A percentile compares a stretch with the other conserved stretches of the same genome.
Conservation (phyloP, 2,329 filamentous ascomycete species). For the Atkinsonella texensis region DNA sequence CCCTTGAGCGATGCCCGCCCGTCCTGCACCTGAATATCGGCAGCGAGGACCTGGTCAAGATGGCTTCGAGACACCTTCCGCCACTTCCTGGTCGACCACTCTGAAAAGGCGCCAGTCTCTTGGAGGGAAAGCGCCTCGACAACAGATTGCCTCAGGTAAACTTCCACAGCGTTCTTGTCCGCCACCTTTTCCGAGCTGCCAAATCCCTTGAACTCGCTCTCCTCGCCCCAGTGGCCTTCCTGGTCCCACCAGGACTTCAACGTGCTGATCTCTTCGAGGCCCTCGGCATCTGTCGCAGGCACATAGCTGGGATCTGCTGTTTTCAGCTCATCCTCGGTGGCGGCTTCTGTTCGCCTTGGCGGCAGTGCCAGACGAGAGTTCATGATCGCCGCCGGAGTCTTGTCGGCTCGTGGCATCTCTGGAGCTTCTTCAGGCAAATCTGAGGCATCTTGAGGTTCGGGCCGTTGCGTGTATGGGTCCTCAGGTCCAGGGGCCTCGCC, state of each 20-base stretch:
- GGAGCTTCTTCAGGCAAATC: constrained; percentile 21
- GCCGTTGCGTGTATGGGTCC: constrained; percentile 26
- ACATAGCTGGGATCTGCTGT: constrained; percentile 27
- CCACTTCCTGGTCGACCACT: constrained; percentile 24
- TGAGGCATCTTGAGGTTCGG: constrained; percentile 15
- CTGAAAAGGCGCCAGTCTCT: constrained; percentile 17
- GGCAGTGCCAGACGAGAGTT: constrained; percentile 22
- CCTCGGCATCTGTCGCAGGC: constrained; percentile 33
- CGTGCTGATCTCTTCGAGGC: constrained; percentile 34
- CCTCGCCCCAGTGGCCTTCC: constrained; percentile 37
- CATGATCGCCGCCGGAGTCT: constrained; percentile 15
- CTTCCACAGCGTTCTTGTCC: constrained; percentile 34
- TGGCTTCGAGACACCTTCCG: constrained; percentile 19
- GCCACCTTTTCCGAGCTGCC: constrained; percentile 25
- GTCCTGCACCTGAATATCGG: constrained; percentile 27
- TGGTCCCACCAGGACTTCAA: constrained; percentile 42
- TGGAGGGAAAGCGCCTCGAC: constrained; percentile 37
- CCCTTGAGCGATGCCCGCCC: constrained; percentile 29
- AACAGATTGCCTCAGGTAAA: constrained; percentile 37
- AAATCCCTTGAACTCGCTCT: constrained; percentile 34
- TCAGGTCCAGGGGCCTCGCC: constrained; percentile 25
- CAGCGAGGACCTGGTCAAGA: constrained; percentile 22
- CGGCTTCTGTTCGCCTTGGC: constrained; percentile 20
- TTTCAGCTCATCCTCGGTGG: constrained; percentile 19
- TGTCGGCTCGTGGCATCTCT: constrained; percentile 11